Conservation (phyloP, 1,284 basidiomycete genomes). For the Malassezia yamatoensis region DNA sequence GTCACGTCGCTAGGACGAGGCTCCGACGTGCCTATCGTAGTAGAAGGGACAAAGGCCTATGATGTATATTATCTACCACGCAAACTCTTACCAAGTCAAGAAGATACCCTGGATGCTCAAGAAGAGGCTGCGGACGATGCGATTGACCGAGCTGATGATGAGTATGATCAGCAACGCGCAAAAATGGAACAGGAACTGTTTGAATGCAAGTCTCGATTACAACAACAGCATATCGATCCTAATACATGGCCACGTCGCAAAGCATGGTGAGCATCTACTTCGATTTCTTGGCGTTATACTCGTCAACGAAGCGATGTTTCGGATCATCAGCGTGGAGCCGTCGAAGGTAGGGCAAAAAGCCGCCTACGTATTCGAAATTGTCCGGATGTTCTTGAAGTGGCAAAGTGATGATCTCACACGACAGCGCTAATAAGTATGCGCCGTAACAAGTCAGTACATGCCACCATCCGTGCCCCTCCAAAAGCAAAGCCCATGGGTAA, state of each 20-base stretch:
- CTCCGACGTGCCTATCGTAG: slow-evolving; percentile 4
- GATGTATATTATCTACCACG: slow-evolving; percentile 20
- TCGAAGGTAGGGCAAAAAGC: slow-evolving; percentile 20
- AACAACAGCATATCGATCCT: neutral
- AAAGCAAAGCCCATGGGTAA: slow-evolving; percentile 25
- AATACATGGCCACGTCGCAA: neutral
- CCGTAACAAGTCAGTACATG: slow-evolving; percentile 53
- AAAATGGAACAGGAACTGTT: slow-evolving; percentile 10
- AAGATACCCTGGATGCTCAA: slow-evolving; percentile 19
- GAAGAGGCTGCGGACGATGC: slow-evolving; percentile 16
- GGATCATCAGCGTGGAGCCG: slow-evolving; percentile 20
- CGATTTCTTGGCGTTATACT: neutral
- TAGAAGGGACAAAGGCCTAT: neutral
- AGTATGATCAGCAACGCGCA: slow-evolving; percentile 10
- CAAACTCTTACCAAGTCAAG: slow-evolving; percentile 16
- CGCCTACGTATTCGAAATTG: slow-evolving; percentile 19
- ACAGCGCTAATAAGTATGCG: slow-evolving; percentile 49
- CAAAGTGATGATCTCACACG: slow-evolving; percentile 21
- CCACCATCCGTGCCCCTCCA: slow-evolving; percentile 51
- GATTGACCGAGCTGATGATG: slow-evolving; percentile 18
- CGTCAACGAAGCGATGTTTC: slow-evolving; percentile 1
- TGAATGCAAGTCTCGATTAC: slow-evolving; percentile 2
- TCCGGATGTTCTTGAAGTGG: slow-evolving; percentile 25
- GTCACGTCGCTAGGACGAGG: slow-evolving; percentile 2
- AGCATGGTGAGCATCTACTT: slow-evolving; percentile 1